These are phyloP conservation scores for Ogataea parapolymorpha DNA, from an alignment of 805 yeast species.

Conservation along the genomic window DNA sequence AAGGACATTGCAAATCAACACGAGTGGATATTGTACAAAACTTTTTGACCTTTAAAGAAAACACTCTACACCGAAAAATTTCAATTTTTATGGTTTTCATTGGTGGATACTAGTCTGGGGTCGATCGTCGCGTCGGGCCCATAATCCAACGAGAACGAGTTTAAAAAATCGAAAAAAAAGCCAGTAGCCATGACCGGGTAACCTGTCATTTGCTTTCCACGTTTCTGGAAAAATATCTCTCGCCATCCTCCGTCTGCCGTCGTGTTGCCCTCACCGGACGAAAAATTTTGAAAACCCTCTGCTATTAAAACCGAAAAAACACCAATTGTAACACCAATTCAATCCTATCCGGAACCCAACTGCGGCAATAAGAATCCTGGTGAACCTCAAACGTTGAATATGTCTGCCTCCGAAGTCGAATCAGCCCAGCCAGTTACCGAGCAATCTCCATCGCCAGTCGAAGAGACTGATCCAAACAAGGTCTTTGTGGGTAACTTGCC, in stretches of 20 bases:
- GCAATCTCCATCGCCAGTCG: conserved; percentile 11
- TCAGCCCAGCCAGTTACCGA: conserved; percentile 6
- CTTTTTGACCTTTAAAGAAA: conserved; percentile 9
- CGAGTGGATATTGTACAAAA: conserved; percentile 7
- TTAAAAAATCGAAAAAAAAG: neutral
- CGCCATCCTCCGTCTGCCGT: neutral
- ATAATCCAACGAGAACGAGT: too few species aligned
- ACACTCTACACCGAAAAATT: conserved; percentile 17
- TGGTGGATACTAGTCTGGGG: conserved; percentile 18
- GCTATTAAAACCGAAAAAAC: neutral
- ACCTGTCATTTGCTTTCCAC: neutral
- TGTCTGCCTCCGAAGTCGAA: conserved; percentile 11
- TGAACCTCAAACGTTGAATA: conserved; percentile 6
- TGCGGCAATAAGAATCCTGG: conserved; percentile 5
- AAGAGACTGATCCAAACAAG: conserved; percentile 14
- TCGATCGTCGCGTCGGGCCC: conserved; percentile 6
- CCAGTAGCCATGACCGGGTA: conserved; percentile 1
- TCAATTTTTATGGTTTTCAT: conserved; percentile 24
- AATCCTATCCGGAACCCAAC: conserved; percentile 1
- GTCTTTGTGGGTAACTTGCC: conserved; percentile 46
- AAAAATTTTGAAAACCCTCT: conserved; percentile 8
- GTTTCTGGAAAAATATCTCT: neutral
- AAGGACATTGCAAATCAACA: conserved; percentile 34
- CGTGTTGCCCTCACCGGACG: conserved; percentile 9
- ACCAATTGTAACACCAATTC: neutral